Conservation (phyloP, 208 protist genomes). For the Leishmania mexicana region DNA sequence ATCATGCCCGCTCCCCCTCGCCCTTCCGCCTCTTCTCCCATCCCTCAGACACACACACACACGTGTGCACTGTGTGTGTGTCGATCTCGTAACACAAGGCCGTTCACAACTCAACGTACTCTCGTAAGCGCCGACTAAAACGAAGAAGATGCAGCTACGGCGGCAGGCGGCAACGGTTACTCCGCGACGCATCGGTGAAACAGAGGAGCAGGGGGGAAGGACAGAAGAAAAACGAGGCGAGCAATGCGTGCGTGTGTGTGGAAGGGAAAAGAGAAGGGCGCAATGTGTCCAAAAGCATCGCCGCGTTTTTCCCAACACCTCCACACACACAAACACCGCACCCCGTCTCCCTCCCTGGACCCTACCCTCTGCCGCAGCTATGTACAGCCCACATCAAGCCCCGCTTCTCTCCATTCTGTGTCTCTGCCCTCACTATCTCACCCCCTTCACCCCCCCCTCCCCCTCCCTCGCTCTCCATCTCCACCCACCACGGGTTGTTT, state of each 20-base stretch:
- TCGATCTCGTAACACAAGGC: neutral
- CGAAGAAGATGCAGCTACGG: neutral
- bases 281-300: too few relatives aligned
- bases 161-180: neutral
- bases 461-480: neutral
- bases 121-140: neutral
- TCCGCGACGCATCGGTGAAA: neutral
- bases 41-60: neutral
- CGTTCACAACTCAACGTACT: neutral
- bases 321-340: neutral
- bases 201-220: neutral
- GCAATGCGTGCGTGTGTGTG: neutral
- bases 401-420: neutral
- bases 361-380: too few relatives aligned
- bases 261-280: neutral
- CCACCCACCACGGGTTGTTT: neutral
- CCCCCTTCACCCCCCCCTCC: too few relatives aligned
- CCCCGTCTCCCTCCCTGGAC: neutral
- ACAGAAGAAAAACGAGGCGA: neutral
- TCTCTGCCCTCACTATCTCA: neutral
- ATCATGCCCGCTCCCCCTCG: neutral
- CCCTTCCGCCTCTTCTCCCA: neutral
- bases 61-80: neutral
- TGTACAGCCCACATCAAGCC: neutral
- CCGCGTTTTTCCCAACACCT: neutral